Percentiles rank a stretch among this genome's conserved stretches.
Evolutionary conservation across 2,329 filamentous ascomycete genomes (phyloP).

Genomic region (Fusarium paranaense): DNA sequence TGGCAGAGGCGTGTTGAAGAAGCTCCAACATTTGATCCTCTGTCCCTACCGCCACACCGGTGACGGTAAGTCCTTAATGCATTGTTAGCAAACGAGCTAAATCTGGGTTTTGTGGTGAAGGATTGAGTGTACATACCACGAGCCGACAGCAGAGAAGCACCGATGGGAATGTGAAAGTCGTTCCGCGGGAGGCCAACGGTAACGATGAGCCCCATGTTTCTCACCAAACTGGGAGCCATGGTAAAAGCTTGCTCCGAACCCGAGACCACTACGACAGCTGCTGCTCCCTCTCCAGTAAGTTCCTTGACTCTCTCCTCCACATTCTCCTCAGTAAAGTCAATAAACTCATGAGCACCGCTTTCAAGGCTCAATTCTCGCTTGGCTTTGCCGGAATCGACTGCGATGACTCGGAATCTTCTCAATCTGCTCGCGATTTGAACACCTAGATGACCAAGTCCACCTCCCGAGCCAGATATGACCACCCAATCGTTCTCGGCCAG

Average conservation of each 20-base stretch:
- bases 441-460: conserved; percentile 49
- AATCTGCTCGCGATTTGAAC: conserved; percentile 46
- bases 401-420: conserved; percentile 41
- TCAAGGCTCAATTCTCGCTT: conserved; percentile 38
- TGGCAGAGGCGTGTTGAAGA: not conserved
- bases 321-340: conserved; percentile 43
- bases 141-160: conserved; percentile 39
- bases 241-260: conserved; percentile 43
- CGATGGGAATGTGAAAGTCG: conserved; percentile 43
- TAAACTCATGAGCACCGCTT: conserved; percentile 42
- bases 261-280: conserved; percentile 43
- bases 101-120: not conserved
- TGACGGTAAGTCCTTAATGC: conserved; percentile 25
- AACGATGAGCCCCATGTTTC: conserved; percentile 43
- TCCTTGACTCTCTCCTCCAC: conserved; percentile 36
- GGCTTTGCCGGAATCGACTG: conserved; percentile 41
- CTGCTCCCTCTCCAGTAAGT: conserved; percentile 44
- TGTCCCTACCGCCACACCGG: conserved; percentile 32
- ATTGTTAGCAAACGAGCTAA: not conserved
- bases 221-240: conserved; percentile 36
- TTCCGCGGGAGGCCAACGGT: conserved; percentile 43
- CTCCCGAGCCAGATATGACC: conserved; percentile 47
- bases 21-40: conserved; percentile 34
- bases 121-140: not conserved
- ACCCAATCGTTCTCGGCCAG: conserved; percentile 43